phyloP scores from a whole-genome alignment of 2,329 filamentous ascomycete genomes.

The Penicillium sp. region DNA sequence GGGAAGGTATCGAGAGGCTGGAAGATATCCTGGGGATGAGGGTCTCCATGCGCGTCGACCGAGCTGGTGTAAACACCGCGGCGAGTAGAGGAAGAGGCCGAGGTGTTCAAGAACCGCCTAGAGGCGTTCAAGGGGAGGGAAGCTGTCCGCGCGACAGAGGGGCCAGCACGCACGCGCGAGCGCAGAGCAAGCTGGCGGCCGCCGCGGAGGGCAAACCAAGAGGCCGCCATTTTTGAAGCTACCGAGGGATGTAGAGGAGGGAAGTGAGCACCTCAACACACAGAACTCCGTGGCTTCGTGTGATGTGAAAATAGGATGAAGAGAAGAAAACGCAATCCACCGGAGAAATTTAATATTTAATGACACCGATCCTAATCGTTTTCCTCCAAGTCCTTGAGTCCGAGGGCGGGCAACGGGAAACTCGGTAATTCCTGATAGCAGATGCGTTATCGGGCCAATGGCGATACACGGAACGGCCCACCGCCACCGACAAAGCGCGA shows the following conservation, averaged over 20 bases:
- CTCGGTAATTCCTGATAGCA: conserved; percentile 2
- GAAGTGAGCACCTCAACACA: conserved; percentile 6
- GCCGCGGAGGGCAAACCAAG: conserved; percentile 35
- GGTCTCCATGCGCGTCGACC: conserved; percentile 73
- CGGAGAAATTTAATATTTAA: conserved; percentile 14
- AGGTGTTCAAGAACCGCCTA: conserved; percentile 31
- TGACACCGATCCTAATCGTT: neutral
- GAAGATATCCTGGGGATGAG: conserved; percentile 41
- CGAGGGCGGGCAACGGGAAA: conserved; percentile 19
- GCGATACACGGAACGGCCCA: neutral
- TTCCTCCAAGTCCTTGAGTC: conserved; percentile 1
- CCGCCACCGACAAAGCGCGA: neutral
- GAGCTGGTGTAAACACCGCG: conserved; percentile 79
- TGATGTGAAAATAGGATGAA: neutral
- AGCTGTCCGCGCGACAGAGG: conserved; percentile 22
- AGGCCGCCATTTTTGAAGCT: conserved; percentile 31
- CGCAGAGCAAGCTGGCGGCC: conserved; percentile 37
- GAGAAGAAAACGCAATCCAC: neutral
- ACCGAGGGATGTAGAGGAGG: conserved; percentile 14
- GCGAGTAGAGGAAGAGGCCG: conserved; percentile 19
- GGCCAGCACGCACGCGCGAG: conserved; percentile 27
- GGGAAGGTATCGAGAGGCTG: conserved; percentile 63
- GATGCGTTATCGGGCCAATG: conserved; percentile 8
- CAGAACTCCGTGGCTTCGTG: neutral
- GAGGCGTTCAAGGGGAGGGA: conserved; percentile 30